Conservation (phyloP, 306 rosid genomes). For the Prinsepia uniflora region DNA sequence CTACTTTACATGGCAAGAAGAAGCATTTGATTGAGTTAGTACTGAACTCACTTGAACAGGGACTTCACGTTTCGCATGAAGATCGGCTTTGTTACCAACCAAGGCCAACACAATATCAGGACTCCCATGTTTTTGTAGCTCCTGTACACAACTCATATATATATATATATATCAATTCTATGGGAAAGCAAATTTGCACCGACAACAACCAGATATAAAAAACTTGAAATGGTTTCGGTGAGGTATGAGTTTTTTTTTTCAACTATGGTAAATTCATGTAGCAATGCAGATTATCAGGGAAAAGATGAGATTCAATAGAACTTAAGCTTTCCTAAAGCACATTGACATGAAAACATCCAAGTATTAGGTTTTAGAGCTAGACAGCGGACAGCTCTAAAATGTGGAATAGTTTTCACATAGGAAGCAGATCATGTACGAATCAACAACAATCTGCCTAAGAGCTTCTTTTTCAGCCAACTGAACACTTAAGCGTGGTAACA, state of each 20-base stretch:
- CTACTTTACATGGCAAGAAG: conserved; percentile 8
- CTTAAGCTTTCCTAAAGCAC: neutral
- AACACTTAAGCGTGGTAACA: neutral
- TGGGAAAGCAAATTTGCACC: conserved; percentile 15
- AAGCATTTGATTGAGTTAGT: conserved; percentile 12
- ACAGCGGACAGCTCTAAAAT: neutral
- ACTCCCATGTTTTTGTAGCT: conserved; percentile 93
- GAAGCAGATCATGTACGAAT: neutral
- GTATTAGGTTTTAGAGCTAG: neutral
- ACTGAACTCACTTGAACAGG: conserved; percentile 55
- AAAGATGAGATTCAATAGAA: neutral
- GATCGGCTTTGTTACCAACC: conserved; percentile 97
- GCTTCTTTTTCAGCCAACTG: neutral
- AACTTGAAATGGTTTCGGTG: neutral
- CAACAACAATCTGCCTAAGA: neutral
- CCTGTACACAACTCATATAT: conserved; percentile 40
- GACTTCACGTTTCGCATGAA: conserved; percentile 81
- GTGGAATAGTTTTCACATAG: neutral
- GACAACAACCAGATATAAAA: conserved; percentile 8
- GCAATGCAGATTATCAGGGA: conserved; percentile 4
- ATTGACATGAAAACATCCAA: neutral
- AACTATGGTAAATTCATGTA: neutral
- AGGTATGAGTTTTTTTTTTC: neutral
- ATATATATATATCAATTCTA: conserved; percentile 16
- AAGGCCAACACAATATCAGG: conserved; percentile 92